phyloP scores from a whole-genome alignment of 177 flowering plant genomes.

The Tripterygium wilfordii region DNA sequence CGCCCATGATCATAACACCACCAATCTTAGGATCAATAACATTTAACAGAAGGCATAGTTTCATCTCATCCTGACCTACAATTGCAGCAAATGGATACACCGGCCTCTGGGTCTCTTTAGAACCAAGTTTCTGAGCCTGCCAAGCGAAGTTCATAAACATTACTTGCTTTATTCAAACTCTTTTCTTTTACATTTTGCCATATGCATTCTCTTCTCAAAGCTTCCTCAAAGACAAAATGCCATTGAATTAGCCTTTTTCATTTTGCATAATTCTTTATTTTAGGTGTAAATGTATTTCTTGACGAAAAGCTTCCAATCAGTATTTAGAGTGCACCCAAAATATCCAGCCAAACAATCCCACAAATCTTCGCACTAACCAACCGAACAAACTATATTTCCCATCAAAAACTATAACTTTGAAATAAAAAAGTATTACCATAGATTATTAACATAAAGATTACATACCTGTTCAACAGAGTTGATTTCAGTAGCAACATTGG shows the following conservation, averaged over 20 bases:
- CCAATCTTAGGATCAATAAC: constrained; percentile 98
- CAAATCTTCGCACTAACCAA: too few relatives aligned
- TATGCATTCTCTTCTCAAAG: not conserved
- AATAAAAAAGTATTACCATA: not conserved
- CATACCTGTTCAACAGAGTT: constrained; percentile 52
- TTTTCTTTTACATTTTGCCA: not conserved
- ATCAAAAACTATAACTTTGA: not conserved
- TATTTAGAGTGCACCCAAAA: not conserved
- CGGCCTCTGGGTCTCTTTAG: constrained; percentile 77
- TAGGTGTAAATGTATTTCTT: not conserved
- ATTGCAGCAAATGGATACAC: constrained; percentile 95
- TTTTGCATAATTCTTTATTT: too few relatives aligned
- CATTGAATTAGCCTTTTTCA: too few relatives aligned
- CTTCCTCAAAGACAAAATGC: too few relatives aligned
- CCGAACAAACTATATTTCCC: too few relatives aligned
- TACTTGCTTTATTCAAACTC: not conserved
- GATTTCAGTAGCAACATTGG: constrained; percentile 77
- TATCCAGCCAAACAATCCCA: not conserved
- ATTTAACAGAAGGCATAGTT: constrained; percentile 82
- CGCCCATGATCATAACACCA: constrained; percentile 99
- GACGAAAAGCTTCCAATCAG: not conserved
- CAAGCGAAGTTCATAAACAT: constrained; percentile 9
- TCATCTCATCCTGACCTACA: constrained; percentile 99
- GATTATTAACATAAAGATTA: not conserved
- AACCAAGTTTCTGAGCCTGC: constrained; percentile 52